These are phyloP conservation scores for Coemansia sp. DNA, from an alignment of 192 early-diverging fungal genomes.

Conservation along the genomic window DNA sequence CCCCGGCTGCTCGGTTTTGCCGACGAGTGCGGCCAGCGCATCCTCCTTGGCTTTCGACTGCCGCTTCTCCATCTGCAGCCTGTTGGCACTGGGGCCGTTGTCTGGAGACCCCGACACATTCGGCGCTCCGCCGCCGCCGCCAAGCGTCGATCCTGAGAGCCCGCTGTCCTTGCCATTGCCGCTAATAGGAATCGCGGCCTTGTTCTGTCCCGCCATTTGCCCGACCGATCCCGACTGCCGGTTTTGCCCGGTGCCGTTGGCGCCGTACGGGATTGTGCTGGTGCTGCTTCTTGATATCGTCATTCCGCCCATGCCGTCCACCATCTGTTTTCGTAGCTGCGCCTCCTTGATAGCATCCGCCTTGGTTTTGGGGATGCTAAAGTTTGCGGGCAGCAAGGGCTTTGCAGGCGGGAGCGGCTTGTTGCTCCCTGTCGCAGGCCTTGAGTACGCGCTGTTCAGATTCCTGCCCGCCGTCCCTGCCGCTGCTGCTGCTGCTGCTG, in stretches of 20 bases:
- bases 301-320: constrained; percentile 53
- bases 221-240: constrained; percentile 29
- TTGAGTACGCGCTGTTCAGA: background rate
- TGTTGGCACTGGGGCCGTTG: constrained; percentile 16
- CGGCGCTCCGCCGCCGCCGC: background rate
- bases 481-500: background rate
- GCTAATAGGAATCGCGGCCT: constrained; percentile 17
- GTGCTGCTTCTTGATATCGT: constrained; percentile 38
- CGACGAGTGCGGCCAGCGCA: constrained; percentile 56
- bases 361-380: constrained; percentile 46
- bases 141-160: constrained; percentile 5
- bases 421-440: constrained; percentile 16
- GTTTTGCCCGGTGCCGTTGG: constrained; percentile 12
- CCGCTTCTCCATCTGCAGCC: constrained; percentile 51
- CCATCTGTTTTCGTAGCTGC: constrained; percentile 50
- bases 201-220: constrained; percentile 34
- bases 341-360: constrained; percentile 54
- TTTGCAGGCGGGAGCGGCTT: constrained; percentile 52
- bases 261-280: constrained; percentile 12
- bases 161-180: constrained; percentile 1
- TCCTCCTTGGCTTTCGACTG: constrained; percentile 57
- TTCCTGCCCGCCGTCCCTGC: background rate
- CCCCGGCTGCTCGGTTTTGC: constrained; percentile 46
- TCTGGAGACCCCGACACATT: background rate
- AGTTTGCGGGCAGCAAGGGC: constrained; percentile 42